Evolutionary conservation across 768 basidiomycete genomes (phyloP), one percentile per base, ranked within the genome.

Genomic region (Termitomyces heimii): DNA sequence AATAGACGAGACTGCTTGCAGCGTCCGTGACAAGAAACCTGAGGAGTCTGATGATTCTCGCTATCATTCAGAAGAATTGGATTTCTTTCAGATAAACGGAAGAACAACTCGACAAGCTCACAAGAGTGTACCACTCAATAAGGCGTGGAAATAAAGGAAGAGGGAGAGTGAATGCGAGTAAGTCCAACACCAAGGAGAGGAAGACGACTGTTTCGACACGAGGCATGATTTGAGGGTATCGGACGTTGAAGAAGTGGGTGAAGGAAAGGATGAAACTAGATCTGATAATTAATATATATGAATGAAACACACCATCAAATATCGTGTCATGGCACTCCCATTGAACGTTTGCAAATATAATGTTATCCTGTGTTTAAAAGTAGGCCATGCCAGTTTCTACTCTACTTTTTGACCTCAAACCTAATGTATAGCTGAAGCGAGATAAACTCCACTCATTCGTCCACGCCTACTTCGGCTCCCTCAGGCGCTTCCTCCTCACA

Each of bases 71-170:
- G 32, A 24, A 22, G 5, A 61, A 59, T 52, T 48, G 45, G n/a
- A n/a, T 40, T 39, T 40, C 37, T 20, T 46, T 51, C 29, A 62
- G 52, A 46, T 48, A 48, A 43, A 32, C 8, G 47, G 44, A 22
- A n/a, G 16, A 40, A 55, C 45, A n/a, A 29, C 14, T 54, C 37
- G 31, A 13, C 20, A 31, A 45, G 20, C 82, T 65, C 62, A 88
- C 90, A 67, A 83, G 70, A 1, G 85, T 86, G 68, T 94, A 95
- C 89, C 89, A 94, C 73, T 95, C 88, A 43, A 97, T 94, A 50
- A 98, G 77, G n/a, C 95, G 84, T n/a, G 96, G 96, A 71, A 98
- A 98, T 31, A 98, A 82, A 22, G 96, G 96, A n/a, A 98, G 79
- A 10, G 94, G 94, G 46, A 96, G 90, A 24, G 93, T 97, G 71